These are phyloP conservation scores for Pochonia chlamydosporia DNA, from an alignment of 2,329 filamentous ascomycete genomes.

Conservation along the genomic window DNA sequence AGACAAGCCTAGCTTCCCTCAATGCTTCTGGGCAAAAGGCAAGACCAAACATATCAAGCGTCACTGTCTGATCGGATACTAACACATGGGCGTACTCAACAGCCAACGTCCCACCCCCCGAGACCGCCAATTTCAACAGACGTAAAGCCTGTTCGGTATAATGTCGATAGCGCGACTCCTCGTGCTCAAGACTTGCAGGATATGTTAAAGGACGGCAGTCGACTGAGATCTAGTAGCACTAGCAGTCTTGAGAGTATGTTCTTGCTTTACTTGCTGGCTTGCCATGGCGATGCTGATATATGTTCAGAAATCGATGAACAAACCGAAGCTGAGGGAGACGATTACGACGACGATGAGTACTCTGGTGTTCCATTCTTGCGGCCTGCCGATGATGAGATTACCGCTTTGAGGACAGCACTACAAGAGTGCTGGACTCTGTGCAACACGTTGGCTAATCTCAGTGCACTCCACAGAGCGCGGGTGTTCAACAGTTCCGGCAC, in stretches of 20 bases:
- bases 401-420: constrained; percentile 67
- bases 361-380: constrained; percentile 36
- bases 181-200: constrained; percentile 79
- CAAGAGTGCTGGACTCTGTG: constrained; percentile 91
- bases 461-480: constrained; percentile 74
- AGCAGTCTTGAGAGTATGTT: constrained; percentile 70
- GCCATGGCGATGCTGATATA: neutral
- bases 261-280: neutral
- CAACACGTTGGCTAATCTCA: constrained; percentile 81
- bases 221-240: constrained; percentile 59
- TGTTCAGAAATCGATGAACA: constrained; percentile 49
- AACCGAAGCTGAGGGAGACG: constrained; percentile 45
- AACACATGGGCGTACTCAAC: constrained; percentile 4
- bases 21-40: constrained; percentile 20
- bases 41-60: neutral
- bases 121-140: constrained; percentile 73
- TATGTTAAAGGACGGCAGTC: constrained; percentile 51
- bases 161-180: constrained; percentile 67
- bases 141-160: constrained; percentile 60
- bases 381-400: constrained; percentile 54
- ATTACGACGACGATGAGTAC: constrained; percentile 43
- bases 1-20: constrained; percentile 23
- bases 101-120: constrained; percentile 31
- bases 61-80: neutral
- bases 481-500: constrained; percentile 71